Base-by-base conservation (phyloP, 371 early-diverging fungal species). In the Dinochytrium kinnereticum region DNA sequence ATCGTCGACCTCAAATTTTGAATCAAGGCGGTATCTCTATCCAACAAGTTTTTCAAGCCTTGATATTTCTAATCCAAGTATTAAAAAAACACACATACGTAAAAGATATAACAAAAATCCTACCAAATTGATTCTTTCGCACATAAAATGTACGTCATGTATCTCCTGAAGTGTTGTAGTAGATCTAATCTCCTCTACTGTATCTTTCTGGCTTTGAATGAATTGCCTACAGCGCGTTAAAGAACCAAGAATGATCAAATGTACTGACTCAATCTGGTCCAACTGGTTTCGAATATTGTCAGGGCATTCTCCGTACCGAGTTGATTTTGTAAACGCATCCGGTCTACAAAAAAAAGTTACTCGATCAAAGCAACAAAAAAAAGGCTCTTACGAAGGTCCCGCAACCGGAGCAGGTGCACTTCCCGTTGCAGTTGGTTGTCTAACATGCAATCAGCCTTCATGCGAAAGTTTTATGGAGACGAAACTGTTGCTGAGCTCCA, bases 21-120 rank as follows among this genome's bases (percentile, higher is more conserved):
- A 40, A 82, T 80, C 53, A 79, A 30, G 39, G 71, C 65, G n/a
- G 51, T 61, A 66, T 85, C 85, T 24, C 83, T 77, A n/a, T 78
- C 65, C 61, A 85, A 73, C 59, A 81, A 34, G 40, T 81, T 81
- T 31, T 76, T 74, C 26, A 81, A 68, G 5, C 79, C 81, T 36
- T 55, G 71, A 28, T 75, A 72, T 79, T 82, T 77, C 83, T 84
- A 66, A 3, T 24, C 39, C n/a, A n/a, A n/a, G 24, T 51, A 26
- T 38, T 10, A 28, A 19, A 31, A 19, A 49, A 17, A 3, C 53
- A 28, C 17, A 31, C 15, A 28, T 15, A n/a, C 34, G 36, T n/a
- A n/a, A n/a, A n/a, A n/a, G n/a, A n/a, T n/a, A 69, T 19, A 53
- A 50, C 30, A 40, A 21, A 28, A 55, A 7, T 1, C 50, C 10